These are phyloP conservation scores for Acacia acuminata DNA, from an alignment of 306 rosid genomes.

Conservation along the genomic window DNA sequence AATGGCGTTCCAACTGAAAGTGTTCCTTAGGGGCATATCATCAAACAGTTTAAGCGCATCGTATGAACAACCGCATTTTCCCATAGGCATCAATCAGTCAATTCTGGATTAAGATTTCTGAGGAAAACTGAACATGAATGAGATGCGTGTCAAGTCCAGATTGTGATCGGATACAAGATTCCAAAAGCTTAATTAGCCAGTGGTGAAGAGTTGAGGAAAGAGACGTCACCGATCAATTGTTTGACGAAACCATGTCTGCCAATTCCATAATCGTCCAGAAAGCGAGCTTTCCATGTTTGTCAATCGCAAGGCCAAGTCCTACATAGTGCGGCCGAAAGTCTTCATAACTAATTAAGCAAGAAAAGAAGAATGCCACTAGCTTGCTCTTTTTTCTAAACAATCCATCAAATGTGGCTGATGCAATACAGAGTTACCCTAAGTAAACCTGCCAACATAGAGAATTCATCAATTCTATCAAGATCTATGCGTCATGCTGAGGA, in stretches of 20 bases:
- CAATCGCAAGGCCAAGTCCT: neutral
- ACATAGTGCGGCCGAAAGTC: neutral
- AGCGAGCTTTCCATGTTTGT: neutral
- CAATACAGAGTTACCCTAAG: neutral
- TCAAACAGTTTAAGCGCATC: slow-evolving; percentile 48
- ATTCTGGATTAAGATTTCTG: slow-evolving; percentile 48
- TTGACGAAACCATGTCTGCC: slow-evolving; percentile 40
- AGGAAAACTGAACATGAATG: slow-evolving; percentile 46
- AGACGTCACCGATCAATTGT: slow-evolving; percentile 43
- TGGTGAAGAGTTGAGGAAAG: slow-evolving; percentile 42
- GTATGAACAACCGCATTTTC: slow-evolving; percentile 41
- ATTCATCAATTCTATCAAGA: neutral
- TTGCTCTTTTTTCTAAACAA: neutral
- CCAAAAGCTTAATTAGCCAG: slow-evolving; percentile 51
- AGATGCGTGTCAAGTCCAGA: slow-evolving; percentile 31
- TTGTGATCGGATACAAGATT: slow-evolving; percentile 43
- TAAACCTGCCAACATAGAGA: neutral
- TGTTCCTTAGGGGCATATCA: slow-evolving; percentile 44
- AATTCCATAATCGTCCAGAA: slow-evolving; percentile 37
- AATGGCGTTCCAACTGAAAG: slow-evolving; percentile 51
- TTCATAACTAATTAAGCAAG: neutral
- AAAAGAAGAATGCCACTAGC: neutral
- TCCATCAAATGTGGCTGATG: neutral
- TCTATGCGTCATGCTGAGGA: neutral
- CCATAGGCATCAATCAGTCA: slow-evolving; percentile 49